Conservation (phyloP, 1,284 basidiomycete genomes). For the Acaromyces ingoldii region DNA sequence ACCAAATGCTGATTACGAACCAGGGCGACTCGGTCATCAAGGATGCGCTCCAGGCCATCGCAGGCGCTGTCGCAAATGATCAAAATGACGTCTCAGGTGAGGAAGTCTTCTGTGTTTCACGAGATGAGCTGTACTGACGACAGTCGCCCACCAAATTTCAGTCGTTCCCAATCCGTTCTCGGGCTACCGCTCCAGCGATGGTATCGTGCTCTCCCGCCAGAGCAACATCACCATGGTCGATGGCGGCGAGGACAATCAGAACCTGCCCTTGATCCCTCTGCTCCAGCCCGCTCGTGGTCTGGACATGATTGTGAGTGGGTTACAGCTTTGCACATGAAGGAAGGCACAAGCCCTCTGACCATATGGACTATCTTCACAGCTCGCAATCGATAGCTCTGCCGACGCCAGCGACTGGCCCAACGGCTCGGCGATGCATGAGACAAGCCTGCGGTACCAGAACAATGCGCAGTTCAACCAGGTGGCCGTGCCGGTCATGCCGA, state of each 20-base stretch:
- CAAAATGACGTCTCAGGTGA: slow-evolving; percentile 56
- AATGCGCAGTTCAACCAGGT: slow-evolving; percentile 26
- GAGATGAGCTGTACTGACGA: too few relatives aligned
- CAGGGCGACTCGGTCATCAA: slow-evolving; percentile 25
- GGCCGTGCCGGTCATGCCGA: slow-evolving; percentile 54
- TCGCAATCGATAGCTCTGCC: slow-evolving; percentile 65
- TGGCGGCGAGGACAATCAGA: slow-evolving; percentile 53
- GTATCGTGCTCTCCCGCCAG: slow-evolving; percentile 9
- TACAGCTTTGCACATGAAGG: too few relatives aligned
- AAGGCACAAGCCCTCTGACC: too few relatives aligned
- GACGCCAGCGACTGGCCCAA: slow-evolving; percentile 64
- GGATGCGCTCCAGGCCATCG: slow-evolving; percentile 26
- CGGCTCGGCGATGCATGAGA: slow-evolving; percentile 54
- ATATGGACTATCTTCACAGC: too few relatives aligned
- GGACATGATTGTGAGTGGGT: slow-evolving; percentile 66
- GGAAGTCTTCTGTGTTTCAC: too few relatives aligned
- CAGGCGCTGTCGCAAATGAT: slow-evolving; percentile 27
- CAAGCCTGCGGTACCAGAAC: slow-evolving; percentile 30
- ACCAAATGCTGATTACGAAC: slow-evolving; percentile 30
- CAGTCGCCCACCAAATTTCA: too few relatives aligned
- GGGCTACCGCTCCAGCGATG: slow-evolving; percentile 19
- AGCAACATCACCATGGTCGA: slow-evolving; percentile 43
- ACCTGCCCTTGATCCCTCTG: slow-evolving; percentile 63
- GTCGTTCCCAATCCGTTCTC: slow-evolving; percentile 54
- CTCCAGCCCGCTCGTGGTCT: slow-evolving; percentile 63